Evolutionary conservation across 495 filamentous ascomycete species (phyloP).

Genomic region (Patellaria atrata): DNA sequence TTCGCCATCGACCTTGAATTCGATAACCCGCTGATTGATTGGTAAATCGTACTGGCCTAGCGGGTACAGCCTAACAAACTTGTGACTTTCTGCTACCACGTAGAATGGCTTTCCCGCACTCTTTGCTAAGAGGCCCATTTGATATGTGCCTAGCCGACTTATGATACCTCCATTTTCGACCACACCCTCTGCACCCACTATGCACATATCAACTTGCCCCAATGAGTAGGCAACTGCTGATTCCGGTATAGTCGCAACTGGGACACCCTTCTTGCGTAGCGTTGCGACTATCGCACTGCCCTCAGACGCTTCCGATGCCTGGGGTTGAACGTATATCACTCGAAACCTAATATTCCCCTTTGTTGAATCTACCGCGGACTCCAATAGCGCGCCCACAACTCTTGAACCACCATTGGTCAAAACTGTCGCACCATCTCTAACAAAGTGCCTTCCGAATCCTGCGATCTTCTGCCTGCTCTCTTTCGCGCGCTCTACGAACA

Average conservation of each 20-base stretch:
- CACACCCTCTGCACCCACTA: constrained; percentile 89
- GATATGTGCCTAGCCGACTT: constrained; percentile 78
- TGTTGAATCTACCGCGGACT: constrained; percentile 51
- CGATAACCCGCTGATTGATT: constrained; percentile 59
- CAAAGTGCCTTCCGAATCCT: constrained; percentile 55
- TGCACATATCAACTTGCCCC: constrained; percentile 61
- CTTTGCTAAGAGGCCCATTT: constrained; percentile 72
- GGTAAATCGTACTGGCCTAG: constrained; percentile 64
- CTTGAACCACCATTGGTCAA: constrained; percentile 78
- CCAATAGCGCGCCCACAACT: constrained; percentile 63
- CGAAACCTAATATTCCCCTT: constrained; percentile 49
- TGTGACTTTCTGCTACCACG: constrained; percentile 89
- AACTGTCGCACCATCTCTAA: constrained; percentile 61
- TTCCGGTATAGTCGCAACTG: constrained; percentile 70
- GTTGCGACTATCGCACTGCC: constrained; percentile 48
- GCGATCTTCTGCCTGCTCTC: constrained; percentile 72
- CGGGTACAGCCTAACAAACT: constrained; percentile 74
- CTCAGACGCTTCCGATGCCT: constrained; percentile 33
- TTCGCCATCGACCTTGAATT: constrained; percentile 38
- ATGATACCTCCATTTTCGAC: constrained; percentile 90
- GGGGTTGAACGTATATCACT: constrained; percentile 59
- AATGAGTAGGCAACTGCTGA: constrained; percentile 77
- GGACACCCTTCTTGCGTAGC: constrained; percentile 58
- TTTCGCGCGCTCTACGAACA: constrained; percentile 83
- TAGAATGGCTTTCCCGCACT: constrained; percentile 69